phyloP scores from a whole-genome alignment of 2,329 filamentous ascomycete species.

The Trichoderma citrinoviride region DNA sequence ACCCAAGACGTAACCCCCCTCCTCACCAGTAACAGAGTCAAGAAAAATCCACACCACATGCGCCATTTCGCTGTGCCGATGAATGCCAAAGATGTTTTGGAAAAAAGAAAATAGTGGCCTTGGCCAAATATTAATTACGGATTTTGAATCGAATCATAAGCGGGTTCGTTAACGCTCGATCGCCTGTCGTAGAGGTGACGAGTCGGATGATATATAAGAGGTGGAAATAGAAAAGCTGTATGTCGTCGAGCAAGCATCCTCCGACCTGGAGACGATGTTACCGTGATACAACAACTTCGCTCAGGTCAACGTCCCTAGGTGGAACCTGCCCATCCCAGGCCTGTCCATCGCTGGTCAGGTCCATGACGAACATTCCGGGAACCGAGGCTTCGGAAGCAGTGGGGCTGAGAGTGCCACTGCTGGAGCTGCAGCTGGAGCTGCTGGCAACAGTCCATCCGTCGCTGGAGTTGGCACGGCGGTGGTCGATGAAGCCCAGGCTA shows the following conservation, averaged over 20 bases:
- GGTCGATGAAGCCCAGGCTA: slow-evolving; percentile 46
- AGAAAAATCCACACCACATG: slow-evolving; percentile 27
- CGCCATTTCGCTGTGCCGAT: slow-evolving; percentile 43
- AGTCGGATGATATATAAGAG: slow-evolving; percentile 2
- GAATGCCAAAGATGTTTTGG: slow-evolving; percentile 41
- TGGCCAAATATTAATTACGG: slow-evolving; percentile 35
- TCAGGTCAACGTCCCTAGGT: slow-evolving; percentile 44
- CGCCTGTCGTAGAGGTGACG: slow-evolving; percentile 12
- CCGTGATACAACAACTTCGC: slow-evolving; percentile 45
- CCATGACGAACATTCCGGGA: slow-evolving; percentile 36
- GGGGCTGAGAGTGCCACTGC: slow-evolving; percentile 50
- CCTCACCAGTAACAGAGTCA: slow-evolving; percentile 29
- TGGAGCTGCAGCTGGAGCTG: slow-evolving; percentile 62
- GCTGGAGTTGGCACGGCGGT: slow-evolving; percentile 54
- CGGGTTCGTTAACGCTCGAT: slow-evolving; percentile 24
- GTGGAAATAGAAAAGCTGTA: background rate
- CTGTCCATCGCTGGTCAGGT: slow-evolving; percentile 38
- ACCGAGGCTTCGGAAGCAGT: slow-evolving; percentile 46
- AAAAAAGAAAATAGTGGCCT: slow-evolving; percentile 30
- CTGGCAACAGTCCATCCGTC: slow-evolving; percentile 91
- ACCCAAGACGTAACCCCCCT: slow-evolving; percentile 29
- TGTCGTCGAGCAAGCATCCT: slow-evolving; percentile 17
- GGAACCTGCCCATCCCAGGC: slow-evolving; percentile 40
- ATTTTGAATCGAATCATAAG: slow-evolving; percentile 30
- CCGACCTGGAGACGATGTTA: slow-evolving; percentile 23